These are phyloP conservation scores for Przewalskia tangutica DNA, from an alignment of 257 asterid species.

Conservation along the genomic window DNA sequence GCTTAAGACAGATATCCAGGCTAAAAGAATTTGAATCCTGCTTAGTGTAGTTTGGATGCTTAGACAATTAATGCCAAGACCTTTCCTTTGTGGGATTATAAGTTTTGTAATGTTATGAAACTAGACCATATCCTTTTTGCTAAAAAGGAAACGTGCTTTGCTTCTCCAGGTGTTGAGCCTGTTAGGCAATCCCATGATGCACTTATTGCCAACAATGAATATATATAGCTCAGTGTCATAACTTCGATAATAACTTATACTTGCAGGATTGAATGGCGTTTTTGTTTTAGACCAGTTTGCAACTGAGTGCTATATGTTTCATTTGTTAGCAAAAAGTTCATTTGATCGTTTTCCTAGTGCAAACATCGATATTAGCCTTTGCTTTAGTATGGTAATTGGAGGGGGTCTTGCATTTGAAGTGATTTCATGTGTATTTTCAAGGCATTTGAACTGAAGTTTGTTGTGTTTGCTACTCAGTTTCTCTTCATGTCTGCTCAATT, in stretches of 20 bases:
- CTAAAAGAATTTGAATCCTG: neutral
- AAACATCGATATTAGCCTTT: neutral
- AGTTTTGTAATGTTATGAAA: neutral
- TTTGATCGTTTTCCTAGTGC: neutral
- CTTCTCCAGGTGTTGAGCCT: neutral
- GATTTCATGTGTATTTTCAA: neutral
- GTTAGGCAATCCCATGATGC: too few species aligned
- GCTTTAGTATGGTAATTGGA: neutral
- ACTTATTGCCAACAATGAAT: neutral
- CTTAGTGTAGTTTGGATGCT: neutral
- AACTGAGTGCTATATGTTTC: neutral
- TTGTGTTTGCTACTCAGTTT: neutral
- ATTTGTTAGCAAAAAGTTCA: too few species aligned
- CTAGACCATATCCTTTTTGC: neutral
- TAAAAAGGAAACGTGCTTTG: neutral
- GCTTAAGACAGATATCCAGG: neutral
- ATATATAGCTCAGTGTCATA: neutral
- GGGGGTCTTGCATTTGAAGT: neutral
- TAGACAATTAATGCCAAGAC: neutral
- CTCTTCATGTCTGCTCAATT: neutral
- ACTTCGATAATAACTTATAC: too few species aligned
- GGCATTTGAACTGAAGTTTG: neutral
- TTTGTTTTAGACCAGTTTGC: neutral
- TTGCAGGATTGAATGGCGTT: too few species aligned
- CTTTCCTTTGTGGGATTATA: neutral